Base-by-base conservation (phyloP, 2,329 filamentous ascomycete species). In the Basipetospora chlamydospora region DNA sequence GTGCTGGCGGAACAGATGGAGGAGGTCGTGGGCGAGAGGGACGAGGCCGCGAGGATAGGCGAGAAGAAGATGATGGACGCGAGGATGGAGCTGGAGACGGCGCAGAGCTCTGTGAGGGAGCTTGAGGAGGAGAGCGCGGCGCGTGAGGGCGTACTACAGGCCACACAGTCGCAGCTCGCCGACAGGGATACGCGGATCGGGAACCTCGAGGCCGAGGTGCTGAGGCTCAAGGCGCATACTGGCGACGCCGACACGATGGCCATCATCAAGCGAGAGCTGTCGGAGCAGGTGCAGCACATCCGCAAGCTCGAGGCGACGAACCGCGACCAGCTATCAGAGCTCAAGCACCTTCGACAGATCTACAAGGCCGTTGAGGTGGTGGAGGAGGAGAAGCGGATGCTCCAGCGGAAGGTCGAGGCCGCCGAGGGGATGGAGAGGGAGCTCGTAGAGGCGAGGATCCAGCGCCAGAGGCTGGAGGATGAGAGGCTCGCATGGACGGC, bases 221-320 rank as follows among this genome's bases (percentile, higher is more conserved):
- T 95, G 37, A 71, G 79, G 22, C 61, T 94, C 5, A 95, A 88
- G 52, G 83, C 87, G 0, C 82, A 90, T 48, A 82, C 82, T 2
- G 85, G 81, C 8, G 88, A 95, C 52, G 75, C 77, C 0, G 87
- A 95, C 45, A 90, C 84, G 0, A 69, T 96, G 49, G 73, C 70
- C 5, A 74, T 95, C 23, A 81, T 98, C 47, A 84, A 88, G 53
- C 73, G 77, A 45, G 87, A 98, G 57, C 67, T 98, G 4, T 79
- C 81, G 0, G 87, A 95, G 44, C 90, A 96, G 51, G 82, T 98
- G 1, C 69, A 75, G n/a, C 86, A 96, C 50, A 93, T 95, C 44
- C 77, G 84, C 41, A 77, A 73, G 21, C 64, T 98, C 3, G 90
- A 98, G 53, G 68, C 73, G 1, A 73, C 74, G 25, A 94, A 85